Percentiles rank a stretch among this genome's conserved stretches.
phyloP scores from a whole-genome alignment of 2,329 filamentous ascomycete species.

The Berkeleyomyces basicola region DNA sequence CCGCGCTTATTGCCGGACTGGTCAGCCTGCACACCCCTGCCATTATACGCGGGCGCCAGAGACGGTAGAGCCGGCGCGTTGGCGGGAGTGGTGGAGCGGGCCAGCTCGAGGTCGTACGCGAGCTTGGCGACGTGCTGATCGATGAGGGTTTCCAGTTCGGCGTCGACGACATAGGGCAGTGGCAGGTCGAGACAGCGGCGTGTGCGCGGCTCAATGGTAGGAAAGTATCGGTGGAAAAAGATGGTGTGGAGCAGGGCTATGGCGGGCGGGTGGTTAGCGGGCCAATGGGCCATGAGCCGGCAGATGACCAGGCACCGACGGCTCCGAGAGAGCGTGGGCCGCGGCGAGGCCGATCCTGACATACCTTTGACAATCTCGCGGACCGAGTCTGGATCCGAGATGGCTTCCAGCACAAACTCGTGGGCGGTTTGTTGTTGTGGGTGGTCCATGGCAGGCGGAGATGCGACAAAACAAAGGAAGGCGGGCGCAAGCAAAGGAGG shows the following conservation, averaged over 20 bases:
- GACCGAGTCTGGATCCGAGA: slow-evolving; percentile 77
- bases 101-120: slow-evolving; percentile 7
- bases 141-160: slow-evolving; percentile 83
- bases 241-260: slow-evolving; percentile 86
- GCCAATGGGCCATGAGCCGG: neutral
- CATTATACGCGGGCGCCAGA: slow-evolving; percentile 5
- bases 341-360: neutral
- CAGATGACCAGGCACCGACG: slow-evolving; percentile 8
- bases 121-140: slow-evolving; percentile 70
- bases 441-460: slow-evolving; percentile 27
- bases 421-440: slow-evolving; percentile 30
- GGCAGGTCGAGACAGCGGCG: slow-evolving; percentile 84
- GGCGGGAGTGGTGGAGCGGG: neutral
- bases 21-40: slow-evolving; percentile 7
- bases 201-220: slow-evolving; percentile 62
- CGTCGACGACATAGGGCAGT: slow-evolving; percentile 75
- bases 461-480: neutral
- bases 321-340: slow-evolving; percentile 3
- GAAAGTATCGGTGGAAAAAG: slow-evolving; percentile 98
- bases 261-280: slow-evolving; percentile 1
- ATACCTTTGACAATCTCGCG: slow-evolving; percentile 84
- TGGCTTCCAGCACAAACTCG: slow-evolving; percentile 86
- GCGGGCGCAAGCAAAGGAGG: neutral
- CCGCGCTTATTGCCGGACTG: slow-evolving; percentile 45
- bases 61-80: slow-evolving; percentile 6